Percentiles rank a stretch among this genome's conserved stretches.
phyloP scores from a whole-genome alignment of 1,284 basidiomycete genomes.

The Sporisorium reilianum region DNA sequence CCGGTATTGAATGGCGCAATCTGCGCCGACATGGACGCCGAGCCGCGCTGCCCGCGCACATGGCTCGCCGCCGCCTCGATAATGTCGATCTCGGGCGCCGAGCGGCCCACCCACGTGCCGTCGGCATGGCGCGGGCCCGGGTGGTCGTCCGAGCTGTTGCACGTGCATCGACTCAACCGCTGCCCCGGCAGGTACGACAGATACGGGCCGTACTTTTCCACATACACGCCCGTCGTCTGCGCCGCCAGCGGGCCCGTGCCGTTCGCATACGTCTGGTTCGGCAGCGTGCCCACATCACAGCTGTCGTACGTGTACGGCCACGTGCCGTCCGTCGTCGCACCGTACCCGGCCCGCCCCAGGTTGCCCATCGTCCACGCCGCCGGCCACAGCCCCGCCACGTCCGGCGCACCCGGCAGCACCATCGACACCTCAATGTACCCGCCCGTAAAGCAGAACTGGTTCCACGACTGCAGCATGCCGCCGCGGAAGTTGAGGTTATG shows the following conservation, averaged over 20 bases:
- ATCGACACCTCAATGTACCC: slow-evolving; percentile 67
- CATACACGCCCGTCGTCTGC: slow-evolving; percentile 57
- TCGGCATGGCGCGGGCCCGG: slow-evolving; percentile 61
- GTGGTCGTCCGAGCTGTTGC: slow-evolving; percentile 57
- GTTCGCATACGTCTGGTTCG: slow-evolving; percentile 62
- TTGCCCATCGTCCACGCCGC: slow-evolving; percentile 67
- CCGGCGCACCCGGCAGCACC: slow-evolving; percentile 54
- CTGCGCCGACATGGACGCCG: slow-evolving; percentile 61
- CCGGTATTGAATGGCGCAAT: slow-evolving; percentile 62
- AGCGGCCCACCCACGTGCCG: slow-evolving; percentile 71
- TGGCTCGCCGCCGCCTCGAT: slow-evolving; percentile 75
- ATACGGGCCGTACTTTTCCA: slow-evolving; percentile 54
- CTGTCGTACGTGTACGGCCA: slow-evolving; percentile 71
- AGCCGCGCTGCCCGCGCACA: slow-evolving; percentile 41
- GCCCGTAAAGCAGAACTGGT: slow-evolving; percentile 68
- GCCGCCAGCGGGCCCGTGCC: slow-evolving; percentile 63
- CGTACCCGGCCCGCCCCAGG: slow-evolving; percentile 83
- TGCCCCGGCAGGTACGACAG: slow-evolving; percentile 64
- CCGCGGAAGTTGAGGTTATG: slow-evolving; percentile 62
- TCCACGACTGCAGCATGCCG: slow-evolving; percentile 66
- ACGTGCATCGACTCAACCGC: slow-evolving; percentile 63
- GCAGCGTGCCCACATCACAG: slow-evolving; percentile 66
- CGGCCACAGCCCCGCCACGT: slow-evolving; percentile 60
- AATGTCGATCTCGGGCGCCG: slow-evolving; percentile 87
- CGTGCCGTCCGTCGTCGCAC: slow-evolving; percentile 75